Conservation (phyloP, 1,139 yeast genomes). For the Yamadazyma buinensis region DNA sequence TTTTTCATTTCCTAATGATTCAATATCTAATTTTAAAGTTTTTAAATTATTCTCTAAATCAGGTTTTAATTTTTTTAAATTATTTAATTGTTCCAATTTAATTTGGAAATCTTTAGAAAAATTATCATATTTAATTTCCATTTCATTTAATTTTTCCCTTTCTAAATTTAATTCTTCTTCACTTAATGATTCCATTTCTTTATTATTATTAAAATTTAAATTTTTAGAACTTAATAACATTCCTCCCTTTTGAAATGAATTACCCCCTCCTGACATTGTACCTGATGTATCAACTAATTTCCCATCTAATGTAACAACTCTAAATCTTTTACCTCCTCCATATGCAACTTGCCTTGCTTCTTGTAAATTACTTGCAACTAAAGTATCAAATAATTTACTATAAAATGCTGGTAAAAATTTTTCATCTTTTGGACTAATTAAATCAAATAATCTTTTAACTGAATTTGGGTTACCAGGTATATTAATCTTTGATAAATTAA, state of each 20-base stretch:
- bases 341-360: constrained; percentile 90
- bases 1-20: constrained; percentile 49
- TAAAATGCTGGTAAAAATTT: constrained; percentile 86
- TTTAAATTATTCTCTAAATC: constrained; percentile 63
- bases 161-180: constrained; percentile 58
- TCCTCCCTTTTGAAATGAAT: constrained; percentile 57
- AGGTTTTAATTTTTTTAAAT: constrained; percentile 63
- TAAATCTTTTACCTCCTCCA: constrained; percentile 76
- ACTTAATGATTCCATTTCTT: constrained; percentile 24
- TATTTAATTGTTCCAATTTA: constrained; percentile 58
- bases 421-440: constrained; percentile 63
- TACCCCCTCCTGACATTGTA: constrained; percentile 97
- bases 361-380: constrained; percentile 73
- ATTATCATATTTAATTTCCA: constrained; percentile 53
- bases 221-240: constrained; percentile 46
- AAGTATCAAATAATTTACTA: constrained; percentile 79
- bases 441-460: constrained; percentile 80
- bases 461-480: constrained; percentile 67
- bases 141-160: constrained; percentile 48
- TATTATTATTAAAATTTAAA: constrained; percentile 12
- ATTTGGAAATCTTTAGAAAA: constrained; percentile 53
- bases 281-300: constrained; percentile 93
- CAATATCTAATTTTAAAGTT: constrained; percentile 61
- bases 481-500: constrained; percentile 54
- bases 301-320: constrained; percentile 93